Base-by-base conservation (phyloP, 1,284 basidiomycete genomes). In the Moesziomyces sp. region DNA sequence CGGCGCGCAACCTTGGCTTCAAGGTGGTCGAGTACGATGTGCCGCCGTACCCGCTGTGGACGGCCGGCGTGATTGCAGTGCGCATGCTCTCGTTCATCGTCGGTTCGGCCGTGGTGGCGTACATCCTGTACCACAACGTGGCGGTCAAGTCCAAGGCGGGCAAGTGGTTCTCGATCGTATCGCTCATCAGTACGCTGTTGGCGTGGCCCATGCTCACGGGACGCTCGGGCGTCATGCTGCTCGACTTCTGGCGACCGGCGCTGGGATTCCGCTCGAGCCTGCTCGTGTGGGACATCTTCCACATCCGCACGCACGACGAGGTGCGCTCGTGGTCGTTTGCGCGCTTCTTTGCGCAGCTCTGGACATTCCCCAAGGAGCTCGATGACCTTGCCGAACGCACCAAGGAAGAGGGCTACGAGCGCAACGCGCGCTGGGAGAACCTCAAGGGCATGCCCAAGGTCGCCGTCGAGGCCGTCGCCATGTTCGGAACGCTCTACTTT, bases 241-340 rank as follows among this genome's bases (percentile, higher is more conserved):
- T 83, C 59, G 79, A 81, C 62, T 84, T 82, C 47, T 77, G 80
- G 72, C 65, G 77, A 9, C 79, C 80, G 3, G 82, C 81, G 3
- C 66, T 83, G n/a, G 79, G 77, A 11, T 84, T 84, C 75, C 71
- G 82, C 23, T 74, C 79, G 3, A 63, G 72, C 44, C 59, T 82
- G 48, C 70, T 83, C 42, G 70, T 78, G 21, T 84, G 81, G 81
- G 82, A 84, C 58, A 77, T 84, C 42, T 81, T 82, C 61, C 62
- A 67, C 44, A 81, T 83, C 50, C 78, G 82, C 24, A 52, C 74
- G 28, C 26, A 54, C 21, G 56, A 77, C 18, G 81, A 84, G 50
- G 80, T 84, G 35, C 45, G 77, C 16, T 46, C 43, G 2, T 84
- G 82, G 82, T 58, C 52, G 24, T 63, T 71, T 51, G 58, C 62